Base-by-base conservation (phyloP, 345 rosid genomes). In the Balakata baccata region DNA sequence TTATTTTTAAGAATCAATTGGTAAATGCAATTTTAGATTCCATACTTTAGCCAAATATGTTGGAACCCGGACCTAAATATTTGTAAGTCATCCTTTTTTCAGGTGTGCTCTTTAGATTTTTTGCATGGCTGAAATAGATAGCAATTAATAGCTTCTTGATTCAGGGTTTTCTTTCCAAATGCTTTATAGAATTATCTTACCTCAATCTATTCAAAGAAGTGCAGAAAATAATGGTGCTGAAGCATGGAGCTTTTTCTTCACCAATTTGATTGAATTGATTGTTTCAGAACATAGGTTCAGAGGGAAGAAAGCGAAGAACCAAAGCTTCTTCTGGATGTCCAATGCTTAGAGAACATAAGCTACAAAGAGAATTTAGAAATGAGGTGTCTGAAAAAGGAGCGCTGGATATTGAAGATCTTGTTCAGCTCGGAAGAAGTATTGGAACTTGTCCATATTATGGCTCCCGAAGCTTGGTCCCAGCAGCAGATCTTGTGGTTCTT, bases 391-490 rank as follows among this genome's bases (percentile, higher is more conserved):
- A 90, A 72, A 86, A 60, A 68, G 97, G 81, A 69, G 92, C 90
- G 45, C 71, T 94, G 78, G 98, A 94, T 80, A 94, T 92, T 77
- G 97, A 92, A 84, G 97, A 92, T 84, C 97, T 90, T 69, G 90
- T 90, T 79, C 84, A 81, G 71, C 82, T 89, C 66, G 98, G 97
- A 77, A 79, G 80, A 81, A 80, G 75, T 41, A 81, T 89, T 78
- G 83, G 84, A 71, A 89, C 97, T 57, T 94, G 98, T 85, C 97
- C 98, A 61, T 94, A 94, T 82, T 94, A 90, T 78, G 98, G 95
- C 70, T 88, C 97, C 67, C 80, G 97, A 77, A 86, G 87, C 83
- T 80, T 86, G 90, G 84, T 85, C 70, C 84, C 91, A 14, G 51
- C 81, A 61, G 97, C 98, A 82, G 93, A 94, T 58, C 97, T 92